These are phyloP conservation scores for Thecaphora thlaspeos DNA, from an alignment of 1,284 basidiomycete species.

Conservation along the genomic window DNA sequence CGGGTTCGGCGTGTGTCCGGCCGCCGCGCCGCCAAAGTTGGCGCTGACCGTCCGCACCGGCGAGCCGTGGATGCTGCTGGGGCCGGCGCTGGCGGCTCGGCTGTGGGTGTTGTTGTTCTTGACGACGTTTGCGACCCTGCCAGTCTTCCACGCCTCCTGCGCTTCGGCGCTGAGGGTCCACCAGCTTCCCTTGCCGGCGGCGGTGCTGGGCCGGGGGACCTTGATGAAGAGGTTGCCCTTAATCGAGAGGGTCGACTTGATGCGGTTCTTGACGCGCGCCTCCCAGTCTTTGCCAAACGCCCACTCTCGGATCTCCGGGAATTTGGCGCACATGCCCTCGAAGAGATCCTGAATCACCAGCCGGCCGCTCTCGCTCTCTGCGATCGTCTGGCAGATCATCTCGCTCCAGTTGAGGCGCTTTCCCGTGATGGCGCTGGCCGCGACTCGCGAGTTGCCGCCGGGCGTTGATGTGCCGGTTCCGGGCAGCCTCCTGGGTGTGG, in stretches of 20 bases:
- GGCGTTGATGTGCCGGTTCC: slow-evolving; percentile 31
- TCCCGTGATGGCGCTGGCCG: slow-evolving; percentile 44
- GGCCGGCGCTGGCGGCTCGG: slow-evolving; percentile 33
- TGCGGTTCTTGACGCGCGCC: slow-evolving; percentile 54
- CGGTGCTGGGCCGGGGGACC: slow-evolving; percentile 47
- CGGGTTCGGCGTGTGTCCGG: slow-evolving; percentile 19
- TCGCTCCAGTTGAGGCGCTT: slow-evolving; percentile 56
- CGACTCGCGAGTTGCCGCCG: slow-evolving; percentile 40
- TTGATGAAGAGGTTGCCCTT: slow-evolving; percentile 55
- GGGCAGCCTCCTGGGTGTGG: slow-evolving; percentile 31
- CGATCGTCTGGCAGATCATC: slow-evolving; percentile 55
- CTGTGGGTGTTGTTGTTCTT: slow-evolving; percentile 39
- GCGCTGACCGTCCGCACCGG: slow-evolving; percentile 35
- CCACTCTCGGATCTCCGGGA: slow-evolving; percentile 54
- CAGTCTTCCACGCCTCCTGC: slow-evolving; percentile 51
- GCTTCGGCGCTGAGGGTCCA: slow-evolving; percentile 54
- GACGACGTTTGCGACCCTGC: slow-evolving; percentile 45
- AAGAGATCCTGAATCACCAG: slow-evolving; percentile 56
- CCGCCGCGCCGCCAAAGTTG: slow-evolving; percentile 26
- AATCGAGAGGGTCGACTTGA: slow-evolving; percentile 57
- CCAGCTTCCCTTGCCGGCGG: slow-evolving; percentile 54
- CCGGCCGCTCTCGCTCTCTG: slow-evolving; percentile 45
- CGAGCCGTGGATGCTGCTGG: slow-evolving; percentile 40
- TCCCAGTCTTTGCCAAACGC: slow-evolving; percentile 56
- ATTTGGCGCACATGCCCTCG: slow-evolving; percentile 51